Evolutionary conservation across 257 asterid genomes (phyloP).

Genomic region (Datura wrightii): DNA sequence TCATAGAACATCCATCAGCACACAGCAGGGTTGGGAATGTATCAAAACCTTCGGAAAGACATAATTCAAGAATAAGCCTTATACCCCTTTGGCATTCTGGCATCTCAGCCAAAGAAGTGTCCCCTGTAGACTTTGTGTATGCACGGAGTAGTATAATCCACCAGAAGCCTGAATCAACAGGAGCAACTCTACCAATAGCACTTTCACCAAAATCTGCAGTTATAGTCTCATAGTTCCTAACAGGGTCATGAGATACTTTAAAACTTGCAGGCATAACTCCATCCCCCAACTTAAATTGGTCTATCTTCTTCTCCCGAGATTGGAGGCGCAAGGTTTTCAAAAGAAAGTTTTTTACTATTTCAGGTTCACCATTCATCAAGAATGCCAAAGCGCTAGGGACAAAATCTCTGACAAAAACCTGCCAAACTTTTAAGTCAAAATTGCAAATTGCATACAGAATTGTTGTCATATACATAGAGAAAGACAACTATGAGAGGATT

Average conservation of each 20-base stretch:
- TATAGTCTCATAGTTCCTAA: constrained; percentile 71
- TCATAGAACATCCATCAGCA: constrained; percentile 94
- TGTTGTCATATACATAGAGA: background rate
- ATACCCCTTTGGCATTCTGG: constrained; percentile 89
- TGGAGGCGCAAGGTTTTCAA: constrained; percentile 85
- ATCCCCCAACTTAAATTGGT: constrained; percentile 83
- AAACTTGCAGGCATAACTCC: constrained; percentile 99
- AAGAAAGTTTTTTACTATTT: constrained; percentile 86
- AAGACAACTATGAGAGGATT: background rate
- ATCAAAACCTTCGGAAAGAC: constrained; percentile 90
- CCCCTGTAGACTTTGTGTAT: constrained; percentile 94
- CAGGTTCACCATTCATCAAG: constrained; percentile 95
- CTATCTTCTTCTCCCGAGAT: constrained; percentile 94
- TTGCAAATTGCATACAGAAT: background rate
- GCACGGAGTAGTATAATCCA: constrained; percentile 96
- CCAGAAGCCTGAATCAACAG: constrained; percentile 98
- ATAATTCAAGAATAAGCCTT: constrained; percentile 68
- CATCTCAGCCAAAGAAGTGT: constrained; percentile 76
- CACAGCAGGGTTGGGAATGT: constrained; percentile 97
- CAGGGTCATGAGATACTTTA: constrained; percentile 88
- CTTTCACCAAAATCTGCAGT: constrained; percentile 95
- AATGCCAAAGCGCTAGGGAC: constrained; percentile 94
- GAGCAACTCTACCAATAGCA: constrained; percentile 97
- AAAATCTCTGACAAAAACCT: constrained; percentile 92
- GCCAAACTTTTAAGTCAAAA: constrained; percentile 24